phyloP scores from a whole-genome alignment of 2,329 filamentous ascomycete species.

The Hypoxylon sp. region DNA sequence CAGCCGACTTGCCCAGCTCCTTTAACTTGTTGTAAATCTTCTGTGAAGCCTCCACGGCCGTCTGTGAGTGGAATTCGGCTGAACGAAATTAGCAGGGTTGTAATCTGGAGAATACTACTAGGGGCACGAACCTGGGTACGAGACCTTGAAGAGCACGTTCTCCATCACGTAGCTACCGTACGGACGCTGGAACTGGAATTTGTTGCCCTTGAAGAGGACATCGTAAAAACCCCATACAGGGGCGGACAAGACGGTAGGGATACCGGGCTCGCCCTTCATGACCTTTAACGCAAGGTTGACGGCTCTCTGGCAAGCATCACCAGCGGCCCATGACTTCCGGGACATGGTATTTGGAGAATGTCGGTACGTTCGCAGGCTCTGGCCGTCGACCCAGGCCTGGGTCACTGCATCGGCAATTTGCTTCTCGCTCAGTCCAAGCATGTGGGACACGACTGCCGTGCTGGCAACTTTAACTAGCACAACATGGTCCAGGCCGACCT shows the following conservation, averaged over 20 bases:
- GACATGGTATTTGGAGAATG: conserved; percentile 99
- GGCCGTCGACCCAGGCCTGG: conserved; percentile 97
- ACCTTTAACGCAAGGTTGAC: conserved; percentile 94
- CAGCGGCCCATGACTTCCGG: conserved; percentile 98
- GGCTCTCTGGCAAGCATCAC: conserved; percentile 95
- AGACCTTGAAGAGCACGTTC: conserved; percentile 99
- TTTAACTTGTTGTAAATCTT: conserved; percentile 88
- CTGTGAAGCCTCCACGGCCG: conserved; percentile 94
- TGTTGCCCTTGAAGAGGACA: conserved; percentile 94
- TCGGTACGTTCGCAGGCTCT: conserved; percentile 95
- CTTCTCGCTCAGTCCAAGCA: conserved; percentile 89
- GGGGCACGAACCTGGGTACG: conserved; percentile 82
- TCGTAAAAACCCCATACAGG: conserved; percentile 99
- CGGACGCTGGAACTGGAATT: conserved; percentile 94
- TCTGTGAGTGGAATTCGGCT: conserved; percentile 99
- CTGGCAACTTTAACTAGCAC: conserved; percentile 98
- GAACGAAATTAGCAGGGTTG: background rate
- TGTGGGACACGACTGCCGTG: conserved; percentile 92
- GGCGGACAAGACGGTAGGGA: conserved; percentile 93
- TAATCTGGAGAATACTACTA: background rate
- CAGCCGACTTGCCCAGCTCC: conserved; percentile 87
- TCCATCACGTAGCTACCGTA: conserved; percentile 99
- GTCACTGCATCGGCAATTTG: conserved; percentile 97
- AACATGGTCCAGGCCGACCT: conserved; percentile 97
- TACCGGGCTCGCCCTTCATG: conserved; percentile 88